Evolutionary conservation across 2,329 filamentous ascomycete genomes (phyloP).

Genomic region (Dothiorella sarmentorum): DNA sequence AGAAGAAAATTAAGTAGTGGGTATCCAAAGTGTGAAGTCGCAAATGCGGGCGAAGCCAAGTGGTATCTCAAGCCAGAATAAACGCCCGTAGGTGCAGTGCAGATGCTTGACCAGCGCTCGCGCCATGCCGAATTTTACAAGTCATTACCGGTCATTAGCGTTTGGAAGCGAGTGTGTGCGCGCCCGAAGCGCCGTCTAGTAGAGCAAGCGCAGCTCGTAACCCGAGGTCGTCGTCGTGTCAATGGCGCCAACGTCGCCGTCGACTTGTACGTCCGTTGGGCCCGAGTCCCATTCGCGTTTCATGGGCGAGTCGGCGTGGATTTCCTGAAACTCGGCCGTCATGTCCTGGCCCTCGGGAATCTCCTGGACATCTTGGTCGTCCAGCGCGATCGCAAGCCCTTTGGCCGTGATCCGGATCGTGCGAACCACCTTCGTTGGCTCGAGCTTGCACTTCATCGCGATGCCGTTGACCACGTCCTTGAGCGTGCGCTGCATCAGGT

Average conservation of each 20-base stretch:
- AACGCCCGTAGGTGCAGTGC: constrained; percentile 16
- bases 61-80: constrained; percentile 16
- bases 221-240: constrained; percentile 45
- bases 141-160: constrained; percentile 16
- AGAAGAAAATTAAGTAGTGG: constrained; percentile 14
- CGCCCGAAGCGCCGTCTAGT: constrained; percentile 28
- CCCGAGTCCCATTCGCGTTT: constrained; percentile 55
- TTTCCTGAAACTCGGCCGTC: constrained; percentile 66
- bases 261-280: constrained; percentile 45
- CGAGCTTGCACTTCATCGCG: constrained; percentile 75
- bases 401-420: constrained; percentile 69
- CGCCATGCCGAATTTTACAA: constrained; percentile 15
- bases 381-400: constrained; percentile 79
- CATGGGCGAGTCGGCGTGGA: constrained; percentile 45
- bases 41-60: constrained; percentile 6
- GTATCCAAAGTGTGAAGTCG: constrained; percentile 14
- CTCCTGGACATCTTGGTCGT: constrained; percentile 83
- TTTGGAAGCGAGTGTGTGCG: constrained; percentile 8
- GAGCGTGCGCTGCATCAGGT: constrained; percentile 73
- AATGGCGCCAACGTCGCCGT: constrained; percentile 44
- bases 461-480: constrained; percentile 71
- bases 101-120: constrained; percentile 15
- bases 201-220: constrained; percentile 50
- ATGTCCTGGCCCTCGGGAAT: constrained; percentile 90
- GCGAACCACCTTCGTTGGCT: constrained; percentile 66